A percentile compares a stretch with the other conserved stretches of the same genome.
These are phyloP conservation scores for Epichloe festucae DNA, from an alignment of 2,329 filamentous ascomycete species.

Conservation along the genomic window DNA sequence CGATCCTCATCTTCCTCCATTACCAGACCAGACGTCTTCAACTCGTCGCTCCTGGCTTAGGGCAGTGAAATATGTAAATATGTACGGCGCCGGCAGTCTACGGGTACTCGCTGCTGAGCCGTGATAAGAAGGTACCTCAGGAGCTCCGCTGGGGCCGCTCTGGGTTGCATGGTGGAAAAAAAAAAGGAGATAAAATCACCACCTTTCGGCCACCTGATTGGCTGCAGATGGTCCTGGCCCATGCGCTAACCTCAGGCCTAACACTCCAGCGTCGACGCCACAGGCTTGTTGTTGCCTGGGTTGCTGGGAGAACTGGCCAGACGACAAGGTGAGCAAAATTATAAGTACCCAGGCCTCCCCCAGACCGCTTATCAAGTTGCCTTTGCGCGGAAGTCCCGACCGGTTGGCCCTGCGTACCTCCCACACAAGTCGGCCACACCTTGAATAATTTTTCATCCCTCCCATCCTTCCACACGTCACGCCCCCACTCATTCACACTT, in stretches of 20 bases:
- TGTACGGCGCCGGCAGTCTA: too few relatives aligned
- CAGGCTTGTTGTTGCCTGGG: conserved; percentile 32
- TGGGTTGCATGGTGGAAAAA: conserved; percentile 20
- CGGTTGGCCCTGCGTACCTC: conserved; percentile 38
- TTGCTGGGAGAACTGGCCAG: conserved; percentile 29
- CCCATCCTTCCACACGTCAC: conserved; percentile 16
- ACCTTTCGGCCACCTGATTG: conserved; percentile 23
- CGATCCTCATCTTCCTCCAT: too few relatives aligned
- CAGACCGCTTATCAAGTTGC: conserved; percentile 34
- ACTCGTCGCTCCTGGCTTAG: too few relatives aligned
- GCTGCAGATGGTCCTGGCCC: conserved; percentile 20
- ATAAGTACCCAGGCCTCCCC: conserved; percentile 44
- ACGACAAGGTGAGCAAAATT: conserved; percentile 32
- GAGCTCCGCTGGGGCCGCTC: conserved; percentile 20
- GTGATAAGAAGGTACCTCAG: conserved; percentile 27
- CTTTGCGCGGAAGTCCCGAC: conserved; percentile 44
- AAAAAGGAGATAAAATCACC: conserved; percentile 27
- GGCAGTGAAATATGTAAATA: too few relatives aligned
- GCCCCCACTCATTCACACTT: conserved; percentile 15
- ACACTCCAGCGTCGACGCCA: conserved; percentile 29
- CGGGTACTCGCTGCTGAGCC: conserved; percentile 11
- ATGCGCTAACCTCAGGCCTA: conserved; percentile 24
- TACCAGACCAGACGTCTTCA: too few relatives aligned
- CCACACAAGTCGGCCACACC: conserved; percentile 32
- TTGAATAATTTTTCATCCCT: conserved; percentile 21